phyloP scores from a whole-genome alignment of 1,284 basidiomycete species.

The Paramarasmius palmivorus region DNA sequence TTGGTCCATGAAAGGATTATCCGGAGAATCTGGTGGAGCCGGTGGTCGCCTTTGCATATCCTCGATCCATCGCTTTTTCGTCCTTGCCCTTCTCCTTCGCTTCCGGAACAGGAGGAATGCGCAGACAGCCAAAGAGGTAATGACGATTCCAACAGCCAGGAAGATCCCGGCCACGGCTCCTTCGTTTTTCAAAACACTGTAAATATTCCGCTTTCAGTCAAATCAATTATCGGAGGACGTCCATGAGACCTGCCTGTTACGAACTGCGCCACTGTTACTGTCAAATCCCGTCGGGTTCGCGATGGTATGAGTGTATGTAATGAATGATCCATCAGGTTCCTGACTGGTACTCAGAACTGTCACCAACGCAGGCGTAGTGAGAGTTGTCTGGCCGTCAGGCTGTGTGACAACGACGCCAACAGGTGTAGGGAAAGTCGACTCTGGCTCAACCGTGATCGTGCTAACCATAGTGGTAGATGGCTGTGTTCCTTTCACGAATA shows the following conservation, averaged over 20 bases:
- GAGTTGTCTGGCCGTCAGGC: constrained; percentile 31
- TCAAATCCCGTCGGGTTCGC: constrained; percentile 44
- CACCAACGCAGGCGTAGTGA: constrained; percentile 44
- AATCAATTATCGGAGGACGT: not conserved
- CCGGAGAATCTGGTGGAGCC: constrained; percentile 25
- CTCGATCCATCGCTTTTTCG: constrained; percentile 30
- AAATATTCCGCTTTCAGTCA: not conserved
- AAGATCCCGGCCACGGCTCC: constrained; percentile 61
- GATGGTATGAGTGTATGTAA: constrained; percentile 48
- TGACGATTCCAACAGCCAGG: constrained; percentile 47
- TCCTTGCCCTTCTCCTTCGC: constrained; percentile 33
- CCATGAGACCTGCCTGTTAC: constrained; percentile 8
- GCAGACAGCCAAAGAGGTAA: constrained; percentile 35
- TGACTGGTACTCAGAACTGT: constrained; percentile 48
- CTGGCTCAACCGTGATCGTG: constrained; percentile 44
- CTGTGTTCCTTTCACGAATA: constrained; percentile 7
- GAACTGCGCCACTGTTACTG: constrained; percentile 20
- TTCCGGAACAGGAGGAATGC: constrained; percentile 41
- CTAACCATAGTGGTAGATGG: constrained; percentile 30
- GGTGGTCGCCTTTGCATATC: constrained; percentile 36
- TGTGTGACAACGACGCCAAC: constrained; percentile 42
- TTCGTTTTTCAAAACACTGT: constrained; percentile 55
- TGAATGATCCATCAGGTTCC: constrained; percentile 37
- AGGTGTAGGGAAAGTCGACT: constrained; percentile 43
- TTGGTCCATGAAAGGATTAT: constrained; percentile 34